Conservation (phyloP, 2,329 filamentous ascomycete genomes). For the Aspergillus bombycis region DNA sequence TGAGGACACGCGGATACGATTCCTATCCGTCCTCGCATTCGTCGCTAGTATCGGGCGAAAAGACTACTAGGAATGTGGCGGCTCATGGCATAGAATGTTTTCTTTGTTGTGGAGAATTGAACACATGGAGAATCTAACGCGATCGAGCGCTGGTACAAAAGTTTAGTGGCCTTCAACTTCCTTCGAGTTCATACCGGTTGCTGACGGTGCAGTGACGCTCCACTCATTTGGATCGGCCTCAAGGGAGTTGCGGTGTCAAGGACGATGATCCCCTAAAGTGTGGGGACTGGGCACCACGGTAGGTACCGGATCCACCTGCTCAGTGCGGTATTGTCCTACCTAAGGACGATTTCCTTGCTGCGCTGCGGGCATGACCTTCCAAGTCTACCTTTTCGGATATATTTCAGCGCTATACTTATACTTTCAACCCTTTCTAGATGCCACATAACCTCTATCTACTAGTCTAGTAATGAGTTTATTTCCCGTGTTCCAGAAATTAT, state of each 20-base stretch:
- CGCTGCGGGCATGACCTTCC: background rate
- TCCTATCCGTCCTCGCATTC: background rate
- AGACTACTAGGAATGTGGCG: background rate
- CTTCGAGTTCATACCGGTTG: conserved; percentile 1
- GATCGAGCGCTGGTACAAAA: background rate
- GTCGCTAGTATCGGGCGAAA: background rate
- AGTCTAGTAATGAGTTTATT: background rate
- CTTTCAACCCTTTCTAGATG: background rate
- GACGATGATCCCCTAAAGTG: background rate
- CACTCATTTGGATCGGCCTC: background rate
- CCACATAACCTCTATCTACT: background rate
- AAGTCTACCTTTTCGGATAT: background rate
- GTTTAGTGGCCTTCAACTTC: background rate
- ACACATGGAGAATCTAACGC: conserved; percentile 1
- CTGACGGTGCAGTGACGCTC: background rate
- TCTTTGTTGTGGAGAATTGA: conserved; percentile 2
- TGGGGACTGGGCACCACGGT: conserved; percentile 1
- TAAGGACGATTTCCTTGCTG: background rate
- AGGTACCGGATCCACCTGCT: conserved; percentile 1
- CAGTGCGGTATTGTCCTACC: background rate
- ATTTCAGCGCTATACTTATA: background rate
- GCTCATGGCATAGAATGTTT: conserved; percentile 4
- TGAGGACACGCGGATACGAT: background rate
- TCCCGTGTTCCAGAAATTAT: conserved; percentile 3
- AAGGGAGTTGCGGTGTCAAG: conserved; percentile 6